Conservation (phyloP, 2,329 filamentous ascomycete species). For the Fusarium succisae region DNA sequence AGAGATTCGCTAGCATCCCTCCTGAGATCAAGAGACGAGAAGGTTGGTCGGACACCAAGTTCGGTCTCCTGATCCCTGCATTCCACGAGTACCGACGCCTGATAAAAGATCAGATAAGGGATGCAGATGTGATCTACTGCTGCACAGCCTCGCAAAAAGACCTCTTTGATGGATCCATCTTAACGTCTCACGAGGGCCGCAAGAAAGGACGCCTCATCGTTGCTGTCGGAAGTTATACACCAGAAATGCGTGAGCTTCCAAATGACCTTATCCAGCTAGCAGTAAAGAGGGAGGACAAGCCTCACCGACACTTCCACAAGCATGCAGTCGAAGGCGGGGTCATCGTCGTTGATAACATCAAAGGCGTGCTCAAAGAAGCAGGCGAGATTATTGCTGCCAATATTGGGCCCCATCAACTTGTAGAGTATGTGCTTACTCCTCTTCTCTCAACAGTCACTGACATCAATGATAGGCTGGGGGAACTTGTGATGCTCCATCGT, state of each 20-base stretch:
- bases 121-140: constrained; percentile 85
- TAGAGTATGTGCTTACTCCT: constrained; percentile 68
- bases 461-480: constrained; percentile 69
- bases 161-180: constrained; percentile 76
- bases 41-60: constrained; percentile 73
- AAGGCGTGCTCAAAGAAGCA: constrained; percentile 82
- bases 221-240: constrained; percentile 74
- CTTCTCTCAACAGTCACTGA: constrained; percentile 1
- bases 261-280: constrained; percentile 76
- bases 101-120: constrained; percentile 74
- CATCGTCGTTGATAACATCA: constrained; percentile 79
- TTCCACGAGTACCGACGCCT: constrained; percentile 75
- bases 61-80: constrained; percentile 72
- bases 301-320: constrained; percentile 71
- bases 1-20: constrained; percentile 57
- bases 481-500: constrained; percentile 72
- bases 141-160: constrained; percentile 81
- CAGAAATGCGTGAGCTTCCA: constrained; percentile 84
- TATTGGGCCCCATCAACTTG: constrained; percentile 76
- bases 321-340: constrained; percentile 71
- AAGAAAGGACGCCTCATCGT: constrained; percentile 77
- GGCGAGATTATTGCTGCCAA: constrained; percentile 87
- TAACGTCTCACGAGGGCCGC: constrained; percentile 76
- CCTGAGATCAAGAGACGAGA: constrained; percentile 59
- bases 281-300: constrained; percentile 54